phyloP scores from a whole-genome alignment of 2,329 filamentous ascomycete genomes.

The Fusarium anthophilum region DNA sequence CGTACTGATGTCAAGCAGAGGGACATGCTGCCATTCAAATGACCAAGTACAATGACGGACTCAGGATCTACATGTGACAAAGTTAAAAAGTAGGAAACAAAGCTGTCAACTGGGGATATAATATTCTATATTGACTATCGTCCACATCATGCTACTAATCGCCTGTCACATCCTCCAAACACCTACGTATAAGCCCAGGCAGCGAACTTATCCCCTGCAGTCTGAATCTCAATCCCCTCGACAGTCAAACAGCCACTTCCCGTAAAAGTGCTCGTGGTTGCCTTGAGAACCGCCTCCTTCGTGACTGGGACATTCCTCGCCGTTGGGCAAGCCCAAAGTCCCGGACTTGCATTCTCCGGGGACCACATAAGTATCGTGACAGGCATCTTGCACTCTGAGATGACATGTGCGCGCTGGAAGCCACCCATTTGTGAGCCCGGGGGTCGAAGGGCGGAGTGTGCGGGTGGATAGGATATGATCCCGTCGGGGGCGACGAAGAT shows the following conservation, averaged over 20 bases:
- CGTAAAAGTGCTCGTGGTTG: conserved; percentile 35
- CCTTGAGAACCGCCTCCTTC: conserved; percentile 41
- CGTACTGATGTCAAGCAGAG: not conserved
- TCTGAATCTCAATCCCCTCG: conserved; percentile 46
- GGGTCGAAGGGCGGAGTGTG: conserved; percentile 64
- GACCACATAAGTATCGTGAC: conserved; percentile 40
- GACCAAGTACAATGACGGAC: too few species aligned
- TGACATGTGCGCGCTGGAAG: conserved; percentile 51
- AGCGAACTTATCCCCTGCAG: conserved; percentile 42
- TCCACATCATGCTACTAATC: not conserved
- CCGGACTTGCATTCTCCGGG: conserved; percentile 27
- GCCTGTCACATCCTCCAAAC: not conserved
- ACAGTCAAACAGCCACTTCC: conserved; percentile 46
- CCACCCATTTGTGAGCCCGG: conserved; percentile 59
- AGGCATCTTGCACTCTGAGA: conserved; percentile 37
- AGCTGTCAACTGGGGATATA: not conserved
- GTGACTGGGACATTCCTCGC: conserved; percentile 14
- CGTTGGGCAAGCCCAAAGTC: conserved; percentile 44
- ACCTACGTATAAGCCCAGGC: conserved; percentile 53
- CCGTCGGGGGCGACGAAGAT: conserved; percentile 67
- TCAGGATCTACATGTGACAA: not conserved
- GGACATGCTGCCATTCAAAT: not conserved
- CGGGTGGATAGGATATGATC: conserved; percentile 62
- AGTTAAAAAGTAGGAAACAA: not conserved
- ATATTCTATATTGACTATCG: not conserved